Conservation (phyloP, 2,329 filamentous ascomycete species). For the Alternaria brassicicola region DNA sequence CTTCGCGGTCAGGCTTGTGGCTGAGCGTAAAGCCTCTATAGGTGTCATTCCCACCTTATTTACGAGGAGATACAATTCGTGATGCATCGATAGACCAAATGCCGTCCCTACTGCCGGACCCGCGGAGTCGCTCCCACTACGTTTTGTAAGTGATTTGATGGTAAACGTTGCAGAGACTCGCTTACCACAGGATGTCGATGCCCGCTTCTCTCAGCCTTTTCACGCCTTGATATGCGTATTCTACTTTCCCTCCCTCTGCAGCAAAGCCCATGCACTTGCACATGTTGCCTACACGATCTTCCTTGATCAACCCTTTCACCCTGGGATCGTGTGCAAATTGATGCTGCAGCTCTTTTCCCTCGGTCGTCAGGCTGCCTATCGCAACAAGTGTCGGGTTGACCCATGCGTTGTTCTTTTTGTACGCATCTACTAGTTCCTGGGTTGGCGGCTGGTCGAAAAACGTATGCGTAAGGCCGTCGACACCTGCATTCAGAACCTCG, state of each 20-base stretch:
- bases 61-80: conserved; percentile 53
- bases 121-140: conserved; percentile 52
- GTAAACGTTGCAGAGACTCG: neutral
- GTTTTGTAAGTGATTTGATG: conserved; percentile 6
- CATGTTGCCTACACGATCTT: conserved; percentile 44
- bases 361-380: conserved; percentile 50
- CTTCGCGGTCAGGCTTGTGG: conserved; percentile 50
- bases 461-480: conserved; percentile 54
- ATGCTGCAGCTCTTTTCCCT: conserved; percentile 49
- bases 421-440: conserved; percentile 49
- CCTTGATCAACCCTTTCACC: conserved; percentile 42
- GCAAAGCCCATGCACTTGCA: conserved; percentile 52
- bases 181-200: conserved; percentile 51
- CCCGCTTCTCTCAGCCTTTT: conserved; percentile 48
- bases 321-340: conserved; percentile 51
- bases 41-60: conserved; percentile 52
- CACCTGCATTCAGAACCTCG: conserved; percentile 50
- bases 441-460: conserved; percentile 51
- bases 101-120: conserved; percentile 53
- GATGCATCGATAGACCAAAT: conserved; percentile 52
- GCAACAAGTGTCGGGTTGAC: conserved; percentile 52
- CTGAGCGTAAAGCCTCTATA: conserved; percentile 49
- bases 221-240: conserved; percentile 53
- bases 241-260: conserved; percentile 38
- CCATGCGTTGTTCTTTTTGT: conserved; percentile 52